Evolutionary conservation across 345 rosid species (phyloP).

Genomic region (Erysimum cheiranthoides): DNA sequence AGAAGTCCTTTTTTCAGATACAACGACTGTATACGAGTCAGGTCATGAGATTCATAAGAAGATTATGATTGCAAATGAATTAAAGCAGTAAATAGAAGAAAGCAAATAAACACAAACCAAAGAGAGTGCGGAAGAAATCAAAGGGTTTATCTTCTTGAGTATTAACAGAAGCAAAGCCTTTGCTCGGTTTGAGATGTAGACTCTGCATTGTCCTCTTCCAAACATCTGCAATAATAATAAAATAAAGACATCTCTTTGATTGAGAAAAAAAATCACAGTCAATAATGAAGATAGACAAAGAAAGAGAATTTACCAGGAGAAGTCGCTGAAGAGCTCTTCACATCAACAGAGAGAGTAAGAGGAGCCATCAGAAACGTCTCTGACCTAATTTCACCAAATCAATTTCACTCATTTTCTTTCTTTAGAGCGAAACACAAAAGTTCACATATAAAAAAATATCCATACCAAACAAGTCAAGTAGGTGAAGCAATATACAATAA

Average conservation of each 20-base stretch:
- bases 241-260: not conserved
- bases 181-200: constrained; percentile 51
- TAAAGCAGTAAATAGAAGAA: not conserved
- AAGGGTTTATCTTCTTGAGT: constrained; percentile 66
- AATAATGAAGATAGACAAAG: not conserved
- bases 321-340: constrained; percentile 38
- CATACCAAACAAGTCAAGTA: constrained; percentile 11
- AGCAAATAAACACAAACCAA: constrained; percentile 49
- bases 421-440: not conserved
- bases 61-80: not conserved
- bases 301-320: constrained; percentile 32
- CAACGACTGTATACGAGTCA: not conserved
- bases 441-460: not conserved
- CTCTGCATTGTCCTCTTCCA: constrained; percentile 47
- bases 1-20: not conserved
- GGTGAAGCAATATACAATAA: constrained; percentile 24
- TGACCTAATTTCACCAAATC: constrained; percentile 35
- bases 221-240: constrained; percentile 49
- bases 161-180: constrained; percentile 68
- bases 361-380: constrained; percentile 45
- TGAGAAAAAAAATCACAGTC: not conserved
- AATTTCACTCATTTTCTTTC: constrained; percentile 14
- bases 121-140: constrained; percentile 70
- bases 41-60: not conserved
- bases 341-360: constrained; percentile 48